Percentiles rank a stretch among this genome's conserved stretches.
Evolutionary conservation across 768 basidiomycete species (phyloP).

Genomic region (Roridomyces roridus): DNA sequence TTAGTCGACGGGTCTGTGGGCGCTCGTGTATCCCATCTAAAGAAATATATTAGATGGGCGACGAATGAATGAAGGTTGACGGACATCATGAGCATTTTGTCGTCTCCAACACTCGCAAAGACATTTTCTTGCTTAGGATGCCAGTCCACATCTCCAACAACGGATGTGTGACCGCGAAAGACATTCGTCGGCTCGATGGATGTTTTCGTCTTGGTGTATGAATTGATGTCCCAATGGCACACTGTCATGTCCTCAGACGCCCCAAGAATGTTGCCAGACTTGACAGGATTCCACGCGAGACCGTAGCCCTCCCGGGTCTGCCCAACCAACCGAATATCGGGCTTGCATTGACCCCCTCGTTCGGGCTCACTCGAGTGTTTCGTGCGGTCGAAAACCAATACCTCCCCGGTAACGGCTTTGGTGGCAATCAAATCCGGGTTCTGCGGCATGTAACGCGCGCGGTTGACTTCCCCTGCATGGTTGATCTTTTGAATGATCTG

Average conservation of each 20-base stretch:
- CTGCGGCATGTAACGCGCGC: conserved; percentile 99
- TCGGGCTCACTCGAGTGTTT: conserved; percentile 96
- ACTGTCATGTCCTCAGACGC: conserved; percentile 97
- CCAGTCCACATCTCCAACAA: conserved; percentile 99
- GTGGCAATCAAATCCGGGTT: conserved; percentile 97
- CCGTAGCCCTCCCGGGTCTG: conserved; percentile 98
- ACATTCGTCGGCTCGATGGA: conserved; percentile 84
- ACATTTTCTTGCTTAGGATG: conserved; percentile 80
- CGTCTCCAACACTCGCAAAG: conserved; percentile 96
- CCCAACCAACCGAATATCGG: conserved; percentile 89
- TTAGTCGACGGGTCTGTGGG: conserved; percentile 70
- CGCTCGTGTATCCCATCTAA: conserved; percentile 92
- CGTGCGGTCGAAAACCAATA: conserved; percentile 94
- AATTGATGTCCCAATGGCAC: conserved; percentile 95
- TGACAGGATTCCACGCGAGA: conserved; percentile 88
- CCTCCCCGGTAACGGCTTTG: conserved; percentile 89
- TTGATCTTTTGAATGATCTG: conserved; percentile 94
- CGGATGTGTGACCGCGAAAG: conserved; percentile 88
- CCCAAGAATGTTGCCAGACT: conserved; percentile 84
- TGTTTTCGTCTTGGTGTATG: conserved; percentile 79
- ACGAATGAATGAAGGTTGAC: conserved; percentile 35
- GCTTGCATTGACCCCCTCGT: conserved; percentile 81
- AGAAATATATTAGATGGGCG: conserved; percentile 16
- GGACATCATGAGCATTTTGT: conserved; percentile 92
- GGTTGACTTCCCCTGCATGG: conserved; percentile 94